Conservation (phyloP, 306 rosid genomes). For the Pterocarpus macrocarpus region DNA sequence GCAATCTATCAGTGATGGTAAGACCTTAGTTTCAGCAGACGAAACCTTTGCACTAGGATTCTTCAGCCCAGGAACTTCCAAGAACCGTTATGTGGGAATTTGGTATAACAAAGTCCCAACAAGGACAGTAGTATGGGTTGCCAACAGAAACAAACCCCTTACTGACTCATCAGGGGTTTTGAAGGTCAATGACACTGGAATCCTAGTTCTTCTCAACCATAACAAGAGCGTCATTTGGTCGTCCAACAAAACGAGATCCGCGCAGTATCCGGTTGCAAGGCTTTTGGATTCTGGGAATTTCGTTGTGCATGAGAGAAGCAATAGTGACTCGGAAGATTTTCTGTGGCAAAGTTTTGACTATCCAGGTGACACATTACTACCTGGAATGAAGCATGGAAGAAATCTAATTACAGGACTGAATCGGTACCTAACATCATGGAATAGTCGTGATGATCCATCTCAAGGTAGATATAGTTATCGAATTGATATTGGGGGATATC, state of each 20-base stretch:
- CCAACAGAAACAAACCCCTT: not conserved
- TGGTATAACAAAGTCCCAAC: not conserved
- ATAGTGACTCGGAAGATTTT: not conserved
- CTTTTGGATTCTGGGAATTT: conserved; percentile 58
- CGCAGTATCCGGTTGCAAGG: conserved; percentile 38
- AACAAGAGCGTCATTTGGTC: conserved; percentile 51
- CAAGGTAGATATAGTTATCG: conserved; percentile 37
- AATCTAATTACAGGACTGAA: conserved; percentile 38
- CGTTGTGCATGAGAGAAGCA: conserved; percentile 44
- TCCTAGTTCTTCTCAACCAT: conserved; percentile 47
- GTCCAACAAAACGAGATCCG: conserved; percentile 32
- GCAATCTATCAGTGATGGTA: conserved; percentile 29
- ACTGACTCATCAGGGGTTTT: not conserved
- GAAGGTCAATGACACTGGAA: not conserved
- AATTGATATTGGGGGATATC: conserved; percentile 34
- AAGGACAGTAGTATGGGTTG: not conserved
- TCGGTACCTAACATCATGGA: conserved; percentile 45
- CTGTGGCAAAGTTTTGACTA: conserved; percentile 60
- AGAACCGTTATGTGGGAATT: not conserved
- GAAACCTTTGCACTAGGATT: conserved; percentile 15
- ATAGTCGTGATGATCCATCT: conserved; percentile 47
- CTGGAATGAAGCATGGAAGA: conserved; percentile 52
- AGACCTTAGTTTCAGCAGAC: conserved; percentile 38
- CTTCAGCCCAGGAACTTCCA: not conserved
- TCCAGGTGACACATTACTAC: conserved; percentile 40